Evolutionary conservation across 768 basidiomycete genomes (phyloP), one percentile per base, ranked within the genome.

Genomic region (Gymnopilus junonius): DNA sequence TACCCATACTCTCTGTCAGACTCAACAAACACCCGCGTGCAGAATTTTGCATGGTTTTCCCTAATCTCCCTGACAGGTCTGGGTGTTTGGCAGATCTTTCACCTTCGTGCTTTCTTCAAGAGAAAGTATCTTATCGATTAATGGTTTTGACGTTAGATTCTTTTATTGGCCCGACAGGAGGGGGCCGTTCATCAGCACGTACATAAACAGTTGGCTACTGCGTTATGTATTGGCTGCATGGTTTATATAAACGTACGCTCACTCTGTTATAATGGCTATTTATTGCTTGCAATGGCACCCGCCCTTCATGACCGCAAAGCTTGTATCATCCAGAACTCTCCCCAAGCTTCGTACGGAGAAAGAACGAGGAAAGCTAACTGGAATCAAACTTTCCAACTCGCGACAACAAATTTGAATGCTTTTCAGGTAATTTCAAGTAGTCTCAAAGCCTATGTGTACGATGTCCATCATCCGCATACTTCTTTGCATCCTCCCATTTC

Each of bases 71-170:
- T 98, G 46, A 74, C 94, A 32, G 86, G 81, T 27, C 82, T 98
- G 37, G 96, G 97, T 7, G 85, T 84, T 45, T 99, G 97, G 97
- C 95, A 98, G 79, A 92, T 99, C 46, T 79, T 97, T 73, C 97
- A 99, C 73, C 81, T 99, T 14, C 88, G 95, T 48, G 86, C 94
- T 6, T 99, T 92, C 87, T 98, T 99, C 87, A 95, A 94, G 81
- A 86, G 91, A 72, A 97, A 95, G 78, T 94, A 95, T 77, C 88
- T 95, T 71, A 95, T 95, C 71, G 94, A 95, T 72, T 92, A 77
- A 70, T 59, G 14, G 31, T 14, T 29, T 39, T 45, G 10, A n/a
- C 6, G 29, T 7, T 17, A 27, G 57, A 34, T 27, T n/a, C 50
- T 25, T n/a, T 37, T 8, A 15, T 27, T 0, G 37, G 48, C 42